Conservation (phyloP, 495 filamentous ascomycete genomes). For the Aspergillus olivimuriae region DNA sequence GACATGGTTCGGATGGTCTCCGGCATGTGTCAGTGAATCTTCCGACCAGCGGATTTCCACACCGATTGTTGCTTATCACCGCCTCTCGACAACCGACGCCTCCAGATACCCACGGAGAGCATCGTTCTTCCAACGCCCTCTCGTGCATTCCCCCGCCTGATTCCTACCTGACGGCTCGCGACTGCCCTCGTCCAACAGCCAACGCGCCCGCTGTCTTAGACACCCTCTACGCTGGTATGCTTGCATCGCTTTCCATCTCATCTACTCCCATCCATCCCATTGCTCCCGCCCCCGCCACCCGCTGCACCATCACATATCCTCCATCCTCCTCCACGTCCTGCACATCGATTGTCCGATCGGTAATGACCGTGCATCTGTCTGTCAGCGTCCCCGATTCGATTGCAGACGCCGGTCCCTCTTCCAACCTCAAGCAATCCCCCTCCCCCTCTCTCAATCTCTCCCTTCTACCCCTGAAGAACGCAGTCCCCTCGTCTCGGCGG, state of each 20-base stretch:
- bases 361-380: slow-evolving; percentile 5
- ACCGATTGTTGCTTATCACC: no score
- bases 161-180: neutral
- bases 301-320: neutral
- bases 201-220: neutral
- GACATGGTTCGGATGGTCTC: no score
- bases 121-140: slow-evolving; percentile 11
- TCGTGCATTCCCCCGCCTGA: neutral
- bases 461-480: slow-evolving; percentile 4
- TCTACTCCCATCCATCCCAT: slow-evolving; percentile 2
- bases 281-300: neutral
- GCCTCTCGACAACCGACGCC: no score
- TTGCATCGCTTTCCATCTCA: slow-evolving; percentile 1
- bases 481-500: neutral
- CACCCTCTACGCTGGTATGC: slow-evolving; percentile 3
- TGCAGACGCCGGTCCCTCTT: slow-evolving; percentile 6
- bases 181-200: neutral
- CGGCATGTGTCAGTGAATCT: slow-evolving; percentile 2
- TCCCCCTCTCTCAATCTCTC: slow-evolving; percentile 11
- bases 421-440: slow-evolving; percentile 14
- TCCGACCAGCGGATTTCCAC: no score
- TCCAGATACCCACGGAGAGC: no score
- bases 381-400: slow-evolving; percentile 3
- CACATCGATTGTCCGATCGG: slow-evolving; percentile 6
- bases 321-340: slow-evolving; percentile 6